phyloP scores from a whole-genome alignment of 345 rosid genomes.

The Acer negundo region DNA sequence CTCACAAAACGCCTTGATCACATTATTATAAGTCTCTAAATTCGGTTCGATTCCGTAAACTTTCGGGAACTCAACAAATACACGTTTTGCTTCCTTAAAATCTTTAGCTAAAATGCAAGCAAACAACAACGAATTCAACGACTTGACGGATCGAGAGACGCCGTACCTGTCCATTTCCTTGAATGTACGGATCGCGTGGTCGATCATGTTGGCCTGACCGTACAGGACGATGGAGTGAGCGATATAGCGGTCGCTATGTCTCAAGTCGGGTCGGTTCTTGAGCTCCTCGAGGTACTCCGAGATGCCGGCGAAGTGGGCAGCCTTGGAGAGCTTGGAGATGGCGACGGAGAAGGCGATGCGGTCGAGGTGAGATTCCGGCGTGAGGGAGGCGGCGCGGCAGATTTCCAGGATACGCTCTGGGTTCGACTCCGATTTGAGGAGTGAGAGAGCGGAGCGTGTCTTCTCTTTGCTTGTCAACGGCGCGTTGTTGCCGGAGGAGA shows the following conservation, averaged over 20 bases:
- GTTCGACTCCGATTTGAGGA: constrained; percentile 63
- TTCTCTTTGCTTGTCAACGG: constrained; percentile 59
- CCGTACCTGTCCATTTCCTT: constrained; percentile 48
- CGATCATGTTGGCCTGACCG: constrained; percentile 79
- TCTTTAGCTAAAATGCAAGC: constrained; percentile 69
- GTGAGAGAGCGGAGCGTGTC: constrained; percentile 68
- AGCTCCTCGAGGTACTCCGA: constrained; percentile 60
- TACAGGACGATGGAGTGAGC: constrained; percentile 67
- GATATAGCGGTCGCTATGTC: constrained; percentile 52
- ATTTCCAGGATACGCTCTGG: constrained; percentile 81
- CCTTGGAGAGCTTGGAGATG: constrained; percentile 48
- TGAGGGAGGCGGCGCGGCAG: constrained; percentile 76
- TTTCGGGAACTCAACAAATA: constrained; percentile 62
- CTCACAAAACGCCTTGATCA: constrained; percentile 68
- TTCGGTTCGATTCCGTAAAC: constrained; percentile 56
- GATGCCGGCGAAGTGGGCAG: constrained; percentile 52
- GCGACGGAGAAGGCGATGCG: constrained; percentile 75
- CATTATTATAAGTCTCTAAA: constrained; percentile 60
- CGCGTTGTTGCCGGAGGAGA: constrained; percentile 38
- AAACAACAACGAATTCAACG: constrained; percentile 64
- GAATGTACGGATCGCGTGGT: constrained; percentile 57
- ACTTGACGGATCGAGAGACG: constrained; percentile 47
- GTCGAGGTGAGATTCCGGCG: constrained; percentile 59
- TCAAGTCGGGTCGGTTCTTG: constrained; percentile 58
- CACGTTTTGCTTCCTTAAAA: constrained; percentile 53